Percentiles rank a stretch among this genome's conserved stretches.
Evolutionary conservation across 2,329 filamentous ascomycete genomes (phyloP).

Genomic region (Penicillium griseofulvum): DNA sequence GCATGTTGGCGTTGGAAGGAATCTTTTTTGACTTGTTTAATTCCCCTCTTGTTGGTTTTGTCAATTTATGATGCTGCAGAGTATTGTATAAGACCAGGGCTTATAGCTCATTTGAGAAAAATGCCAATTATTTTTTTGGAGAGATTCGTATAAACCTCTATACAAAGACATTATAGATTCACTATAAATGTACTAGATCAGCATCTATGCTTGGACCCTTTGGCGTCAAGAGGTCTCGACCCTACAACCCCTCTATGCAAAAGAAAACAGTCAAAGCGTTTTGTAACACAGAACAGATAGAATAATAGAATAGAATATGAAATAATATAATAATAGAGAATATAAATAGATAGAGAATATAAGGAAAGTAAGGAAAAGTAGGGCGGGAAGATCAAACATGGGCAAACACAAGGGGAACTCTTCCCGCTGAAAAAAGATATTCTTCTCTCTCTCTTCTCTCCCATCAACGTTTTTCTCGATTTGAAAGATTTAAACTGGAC

Average conservation of each 20-base stretch:
- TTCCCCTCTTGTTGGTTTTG: conserved; percentile 23
- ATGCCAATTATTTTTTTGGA: conserved; percentile 8
- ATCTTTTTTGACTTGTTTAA: conserved; percentile 13
- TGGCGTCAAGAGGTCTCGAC: conserved; percentile 11
- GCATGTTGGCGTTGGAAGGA: conserved; percentile 20
- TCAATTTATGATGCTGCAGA: background rate
- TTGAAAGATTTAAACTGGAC: conserved; percentile 3
- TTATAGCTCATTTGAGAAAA: conserved; percentile 2
- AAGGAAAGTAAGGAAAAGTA: background rate
- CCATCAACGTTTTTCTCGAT: conserved; percentile 7
- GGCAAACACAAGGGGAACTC: conserved; percentile 26
- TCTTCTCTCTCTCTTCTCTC: conserved; percentile 14
- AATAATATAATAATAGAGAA: too few species aligned
- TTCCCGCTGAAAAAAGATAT: conserved; percentile 26
- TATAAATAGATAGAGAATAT: background rate
- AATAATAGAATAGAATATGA: too few species aligned
- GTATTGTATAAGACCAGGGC: background rate
- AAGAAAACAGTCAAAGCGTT: conserved; percentile 4
- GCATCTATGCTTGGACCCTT: conserved; percentile 8
- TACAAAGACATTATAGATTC: too few species aligned
- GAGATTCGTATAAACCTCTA: too few species aligned
- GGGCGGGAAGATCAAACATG: conserved; percentile 21
- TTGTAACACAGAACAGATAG: background rate
- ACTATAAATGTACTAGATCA: background rate
- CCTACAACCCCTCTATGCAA: conserved; percentile 10